These are phyloP conservation scores for Phaeophleospora eucalypticola DNA, from an alignment of 2,329 filamentous ascomycete species.

Conservation along the genomic window DNA sequence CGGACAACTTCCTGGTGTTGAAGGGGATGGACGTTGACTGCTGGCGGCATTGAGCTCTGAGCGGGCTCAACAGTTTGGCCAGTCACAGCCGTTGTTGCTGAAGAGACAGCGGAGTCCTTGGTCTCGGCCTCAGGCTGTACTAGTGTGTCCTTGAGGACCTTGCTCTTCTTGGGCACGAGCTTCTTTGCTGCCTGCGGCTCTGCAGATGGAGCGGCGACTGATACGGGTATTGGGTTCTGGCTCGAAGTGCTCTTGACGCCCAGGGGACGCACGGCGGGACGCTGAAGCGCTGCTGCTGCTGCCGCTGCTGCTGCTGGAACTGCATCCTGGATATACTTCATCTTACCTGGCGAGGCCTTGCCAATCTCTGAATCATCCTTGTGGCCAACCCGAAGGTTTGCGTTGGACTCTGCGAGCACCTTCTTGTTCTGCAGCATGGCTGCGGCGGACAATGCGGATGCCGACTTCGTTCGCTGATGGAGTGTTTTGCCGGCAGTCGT, in stretches of 20 bases:
- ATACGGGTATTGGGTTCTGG: constrained; percentile 37
- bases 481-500: constrained; percentile 54
- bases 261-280: constrained; percentile 61
- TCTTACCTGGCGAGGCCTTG: constrained; percentile 42
- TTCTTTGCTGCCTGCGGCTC: constrained; percentile 19
- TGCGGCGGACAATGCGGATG: constrained; percentile 14
- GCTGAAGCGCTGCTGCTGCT: constrained; percentile 40
- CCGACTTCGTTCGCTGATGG: constrained; percentile 78
- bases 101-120: background rate
- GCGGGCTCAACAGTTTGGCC: background rate
- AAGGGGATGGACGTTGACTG: constrained; percentile 11
- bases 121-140: constrained; percentile 1
- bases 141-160: constrained; percentile 26
- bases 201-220: constrained; percentile 20
- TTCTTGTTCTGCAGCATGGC: constrained; percentile 34
- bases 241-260: constrained; percentile 29
- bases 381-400: constrained; percentile 30
- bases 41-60: constrained; percentile 1
- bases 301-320: constrained; percentile 44
- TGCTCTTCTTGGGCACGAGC: constrained; percentile 32
- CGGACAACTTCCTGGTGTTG: constrained; percentile 26
- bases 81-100: constrained; percentile 2
- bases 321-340: constrained; percentile 33
- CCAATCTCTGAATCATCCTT: constrained; percentile 57
- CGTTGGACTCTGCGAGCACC: constrained; percentile 31